A percentile compares a stretch with the other conserved stretches of the same genome.
phyloP scores from a whole-genome alignment of 129 eudicot genomes.

The Helichrysum umbraculigerum region DNA sequence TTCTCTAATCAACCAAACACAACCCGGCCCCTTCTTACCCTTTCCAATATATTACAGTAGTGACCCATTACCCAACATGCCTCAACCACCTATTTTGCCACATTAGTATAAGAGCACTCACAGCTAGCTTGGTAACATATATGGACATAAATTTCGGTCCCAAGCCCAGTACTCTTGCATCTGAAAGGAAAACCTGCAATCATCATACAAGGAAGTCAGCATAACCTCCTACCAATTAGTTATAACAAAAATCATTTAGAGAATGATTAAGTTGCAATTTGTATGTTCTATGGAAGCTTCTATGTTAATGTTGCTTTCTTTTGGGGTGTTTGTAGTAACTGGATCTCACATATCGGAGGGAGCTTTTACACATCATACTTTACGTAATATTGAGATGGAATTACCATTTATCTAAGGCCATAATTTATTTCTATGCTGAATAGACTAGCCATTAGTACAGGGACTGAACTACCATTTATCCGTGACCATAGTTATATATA shows the following conservation, averaged over 20 bases:
- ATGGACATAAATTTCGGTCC: constrained; percentile 95
- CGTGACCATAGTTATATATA: not conserved
- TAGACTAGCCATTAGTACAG: not conserved
- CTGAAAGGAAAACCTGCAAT: constrained; percentile 66
- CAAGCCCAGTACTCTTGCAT: constrained; percentile 88
- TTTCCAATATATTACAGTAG: not conserved
- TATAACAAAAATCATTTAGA: not conserved
- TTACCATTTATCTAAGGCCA: not conserved
- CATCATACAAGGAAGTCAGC: constrained; percentile 8
- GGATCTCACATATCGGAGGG: not conserved
- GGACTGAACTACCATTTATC: not conserved
- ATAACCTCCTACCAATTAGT: not conserved
- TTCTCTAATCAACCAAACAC: not conserved
- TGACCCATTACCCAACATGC: constrained; percentile 15
- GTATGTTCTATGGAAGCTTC: not conserved
- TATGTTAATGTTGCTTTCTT: not conserved
- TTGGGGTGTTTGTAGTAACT: not conserved
- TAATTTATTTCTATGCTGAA: not conserved
- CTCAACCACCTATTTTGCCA: not conserved
- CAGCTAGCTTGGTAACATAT: constrained; percentile 76
- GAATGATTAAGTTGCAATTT: not conserved
- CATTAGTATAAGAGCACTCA: constrained; percentile 36
- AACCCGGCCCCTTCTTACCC: not conserved
- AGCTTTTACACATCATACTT: not conserved
- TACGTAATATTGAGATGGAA: not conserved